phyloP scores from a whole-genome alignment of 495 filamentous ascomycete species.

The Tuber magnatum region DNA sequence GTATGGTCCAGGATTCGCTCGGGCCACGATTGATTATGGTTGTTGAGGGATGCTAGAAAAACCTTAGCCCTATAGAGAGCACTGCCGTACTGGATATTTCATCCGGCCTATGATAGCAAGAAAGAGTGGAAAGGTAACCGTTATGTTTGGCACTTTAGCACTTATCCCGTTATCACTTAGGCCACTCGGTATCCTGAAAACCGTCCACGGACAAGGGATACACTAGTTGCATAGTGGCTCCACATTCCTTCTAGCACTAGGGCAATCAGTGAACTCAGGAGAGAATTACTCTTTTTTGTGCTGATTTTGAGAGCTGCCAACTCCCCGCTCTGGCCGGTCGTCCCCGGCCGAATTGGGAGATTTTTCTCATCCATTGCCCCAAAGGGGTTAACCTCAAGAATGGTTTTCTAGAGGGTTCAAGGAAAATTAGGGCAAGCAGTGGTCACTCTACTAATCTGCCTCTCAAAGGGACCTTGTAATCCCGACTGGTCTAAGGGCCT shows the following conservation, averaged over 20 bases:
- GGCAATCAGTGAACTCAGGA: not conserved
- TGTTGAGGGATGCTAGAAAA: not conserved
- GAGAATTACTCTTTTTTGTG: too few relatives aligned
- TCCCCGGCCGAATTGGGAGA: not conserved
- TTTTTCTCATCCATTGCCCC: not conserved
- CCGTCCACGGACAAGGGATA: not conserved
- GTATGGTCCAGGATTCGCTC: not conserved
- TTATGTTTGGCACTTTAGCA: not conserved
- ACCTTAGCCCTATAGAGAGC: not conserved
- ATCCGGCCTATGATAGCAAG: not conserved
- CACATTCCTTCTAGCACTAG: not conserved
- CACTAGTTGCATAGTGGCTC: not conserved
- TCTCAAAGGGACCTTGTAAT: not conserved
- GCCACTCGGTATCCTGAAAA: not conserved
- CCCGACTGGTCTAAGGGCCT: not conserved
- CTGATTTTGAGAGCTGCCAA: not conserved
- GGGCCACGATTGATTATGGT: not conserved
- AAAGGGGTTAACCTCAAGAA: too few relatives aligned
- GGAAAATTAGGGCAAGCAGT: too few relatives aligned
- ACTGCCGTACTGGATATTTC: not conserved
- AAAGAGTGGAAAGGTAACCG: too few relatives aligned
- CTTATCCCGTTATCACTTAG: too few relatives aligned
- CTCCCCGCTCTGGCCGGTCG: not conserved
- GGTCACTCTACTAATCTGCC: not conserved
- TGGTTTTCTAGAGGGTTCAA: too few relatives aligned